Conservation (phyloP, 139 green algal genomes). For the Yamagishiella unicocca region DNA sequence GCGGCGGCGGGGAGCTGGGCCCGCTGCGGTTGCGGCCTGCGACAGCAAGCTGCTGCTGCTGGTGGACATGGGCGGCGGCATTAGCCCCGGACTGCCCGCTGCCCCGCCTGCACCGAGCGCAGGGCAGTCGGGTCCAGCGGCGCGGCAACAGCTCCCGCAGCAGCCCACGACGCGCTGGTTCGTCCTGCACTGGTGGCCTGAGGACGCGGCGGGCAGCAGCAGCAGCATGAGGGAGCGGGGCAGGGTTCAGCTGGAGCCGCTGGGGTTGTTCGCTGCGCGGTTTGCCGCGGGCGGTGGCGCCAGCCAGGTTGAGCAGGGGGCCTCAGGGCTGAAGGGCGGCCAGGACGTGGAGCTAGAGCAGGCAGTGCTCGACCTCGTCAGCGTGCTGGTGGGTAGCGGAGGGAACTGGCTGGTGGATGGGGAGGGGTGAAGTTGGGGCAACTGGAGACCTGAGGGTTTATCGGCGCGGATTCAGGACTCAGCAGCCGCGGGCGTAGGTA, state of each 20-base stretch:
- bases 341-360: too few species aligned
- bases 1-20: neutral
- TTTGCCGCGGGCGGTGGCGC: too few species aligned
- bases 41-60: neutral
- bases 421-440: too few species aligned
- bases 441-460: too few species aligned
- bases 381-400: neutral
- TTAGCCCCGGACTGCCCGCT: too few species aligned
- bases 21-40: neutral
- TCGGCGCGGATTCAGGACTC: too few species aligned
- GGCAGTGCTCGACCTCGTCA: too few species aligned
- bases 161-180: neutral
- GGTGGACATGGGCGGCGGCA: neutral
- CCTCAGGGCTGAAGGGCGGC: neutral
- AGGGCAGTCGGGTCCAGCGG: neutral
- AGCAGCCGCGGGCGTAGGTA: too few species aligned
- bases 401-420: neutral
- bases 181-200: constrained; percentile 1
- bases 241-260: neutral
- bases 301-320: neutral
- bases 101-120: too few species aligned
- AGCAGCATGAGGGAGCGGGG: neutral
- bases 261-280: neutral
- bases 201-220: neutral
- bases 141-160: neutral